Base-by-base conservation (phyloP, 2,329 filamentous ascomycete genomes). In the Ophiosphaerella korrae region DNA sequence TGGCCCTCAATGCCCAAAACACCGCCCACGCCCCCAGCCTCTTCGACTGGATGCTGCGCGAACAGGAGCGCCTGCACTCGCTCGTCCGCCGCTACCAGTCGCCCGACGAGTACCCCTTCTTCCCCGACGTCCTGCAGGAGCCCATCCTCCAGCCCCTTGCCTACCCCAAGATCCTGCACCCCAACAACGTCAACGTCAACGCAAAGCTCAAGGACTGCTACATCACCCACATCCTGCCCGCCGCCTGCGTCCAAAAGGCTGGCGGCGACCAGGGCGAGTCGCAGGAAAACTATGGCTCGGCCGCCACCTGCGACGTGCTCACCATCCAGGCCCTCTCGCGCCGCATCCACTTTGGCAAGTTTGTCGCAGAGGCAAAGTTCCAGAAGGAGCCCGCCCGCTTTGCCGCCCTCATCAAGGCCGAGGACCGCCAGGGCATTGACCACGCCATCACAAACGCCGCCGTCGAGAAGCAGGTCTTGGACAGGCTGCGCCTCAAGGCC, bases 31-130 rank as follows among this genome's bases (percentile, higher is more conserved):
- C 80, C 72, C 83, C 94, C 48, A 92, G 88, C 73, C 90, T 99
- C 72, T 86, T 96, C 73, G 94, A 97, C 80, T 99, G 93, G 89
- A 88, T 96, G 71, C 86, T 97, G 24, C 83, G 82, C 62, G 89
- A 96, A 74, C 90, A 96, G 71, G 94, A 99, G 77, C 87, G 86
- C 56, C 80, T 97, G 5, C 93, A 99, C 73, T 96, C 92, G 12
- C 84, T 91, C 45, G 92, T 99, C 62, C 91, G 94, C 62, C 91
- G 94, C 71, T 99, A 92, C 80, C 88, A 99, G 74, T 91, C 91
- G 0, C 94, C 94, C 34, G 94, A 99, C 80, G 94, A 99, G 77
- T 93, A 96, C 74, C 90, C 94, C 18, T 99, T 97, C 84, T 99
- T 97, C 78, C 90, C 92, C 1, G 83, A 89, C 26, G 87, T 85